Conservation (phyloP, 768 basidiomycete genomes). For the Pulveroboletus sp. region DNA sequence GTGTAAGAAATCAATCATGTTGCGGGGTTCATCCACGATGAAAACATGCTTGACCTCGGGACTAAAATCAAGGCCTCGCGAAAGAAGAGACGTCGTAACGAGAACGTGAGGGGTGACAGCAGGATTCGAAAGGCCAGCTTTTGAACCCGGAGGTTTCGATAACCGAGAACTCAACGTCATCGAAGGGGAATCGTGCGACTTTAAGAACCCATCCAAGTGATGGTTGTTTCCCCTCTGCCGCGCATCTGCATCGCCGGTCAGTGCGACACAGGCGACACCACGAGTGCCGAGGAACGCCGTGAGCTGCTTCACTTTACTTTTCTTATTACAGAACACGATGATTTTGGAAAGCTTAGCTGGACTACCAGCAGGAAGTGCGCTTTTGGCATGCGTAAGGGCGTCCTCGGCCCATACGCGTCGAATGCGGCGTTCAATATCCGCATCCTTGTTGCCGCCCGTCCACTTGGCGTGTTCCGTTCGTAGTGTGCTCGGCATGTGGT, state of each 20-base stretch:
- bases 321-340: slow-evolving; percentile 82
- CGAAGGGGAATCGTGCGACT: slow-evolving; percentile 9
- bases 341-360: slow-evolving; percentile 55
- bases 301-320: slow-evolving; percentile 62
- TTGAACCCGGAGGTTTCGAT: slow-evolving; percentile 2
- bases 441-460: slow-evolving; percentile 78
- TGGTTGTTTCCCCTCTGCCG: slow-evolving; percentile 69
- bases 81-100: slow-evolving; percentile 88
- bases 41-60: slow-evolving; percentile 78
- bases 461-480: slow-evolving; percentile 71
- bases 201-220: slow-evolving; percentile 75
- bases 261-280: slow-evolving; percentile 59
- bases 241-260: slow-evolving; percentile 60
- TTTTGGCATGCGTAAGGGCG: slow-evolving; percentile 33
- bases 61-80: slow-evolving; percentile 86
- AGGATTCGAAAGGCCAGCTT: slow-evolving; percentile 18
- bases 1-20: slow-evolving; percentile 90
- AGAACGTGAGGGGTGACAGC: slow-evolving; percentile 59
- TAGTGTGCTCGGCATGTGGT: slow-evolving; percentile 70
- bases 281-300: slow-evolving; percentile 55
- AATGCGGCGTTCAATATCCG: slow-evolving; percentile 75
- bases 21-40: slow-evolving; percentile 84
- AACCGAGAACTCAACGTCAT: background rate
- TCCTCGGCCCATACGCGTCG: slow-evolving; percentile 75
- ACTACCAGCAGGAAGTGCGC: slow-evolving; percentile 13